Evolutionary conservation across 768 basidiomycete genomes (phyloP), one percentile per base, ranked within the genome.

Genomic region (Tulasnella sp.): DNA sequence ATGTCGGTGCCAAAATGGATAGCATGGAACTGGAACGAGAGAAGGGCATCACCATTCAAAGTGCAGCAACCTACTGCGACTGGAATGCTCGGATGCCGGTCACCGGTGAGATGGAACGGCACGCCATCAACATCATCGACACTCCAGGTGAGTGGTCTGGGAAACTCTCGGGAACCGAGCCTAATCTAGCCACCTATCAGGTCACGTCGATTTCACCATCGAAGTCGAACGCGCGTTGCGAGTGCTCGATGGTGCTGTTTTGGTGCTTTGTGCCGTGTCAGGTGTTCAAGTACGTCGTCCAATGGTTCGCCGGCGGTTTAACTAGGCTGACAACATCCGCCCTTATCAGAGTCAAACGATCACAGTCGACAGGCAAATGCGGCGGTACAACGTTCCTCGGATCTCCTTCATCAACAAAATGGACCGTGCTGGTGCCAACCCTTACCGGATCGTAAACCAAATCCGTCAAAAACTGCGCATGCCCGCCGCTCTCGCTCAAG

Each of bases 1-100:
- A 92, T 39, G 96, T 99, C 27, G 98, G 98, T 76, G 98, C 98
- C 10, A 99, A 99, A 88, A 99, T 99, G 98, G 98, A 99, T 85
- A 95, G 93, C 82, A 99, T 99, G 98, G 98, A 99, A 81, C 88
- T 99, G 5, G 98, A 99, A 85, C 89, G 97, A 72, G 98, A 99
- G 86, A 99, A 99, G 87, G 98, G 98, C 52, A 99, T 99, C 83
- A 99, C 98, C 44, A 99, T 99, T 81, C 98, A 99, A 86, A 96
- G 94, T 83, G 98, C 98, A 4, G 98, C 98, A 1, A 99, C 98
- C 0, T 99, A 97, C 86, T 97, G 96, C 82, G 97, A 99, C 84
- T 99, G 98, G 98, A 89, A 93, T 78, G 89, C 94, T 0, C 89
- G 87, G 3, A 87, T 91, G 75, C 90, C 91, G 3, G 85, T 86